A percentile compares a stretch with the other conserved stretches of the same genome.
Evolutionary conservation across 768 basidiomycete species (phyloP).

Genomic region (Clathrus columnatus): DNA sequence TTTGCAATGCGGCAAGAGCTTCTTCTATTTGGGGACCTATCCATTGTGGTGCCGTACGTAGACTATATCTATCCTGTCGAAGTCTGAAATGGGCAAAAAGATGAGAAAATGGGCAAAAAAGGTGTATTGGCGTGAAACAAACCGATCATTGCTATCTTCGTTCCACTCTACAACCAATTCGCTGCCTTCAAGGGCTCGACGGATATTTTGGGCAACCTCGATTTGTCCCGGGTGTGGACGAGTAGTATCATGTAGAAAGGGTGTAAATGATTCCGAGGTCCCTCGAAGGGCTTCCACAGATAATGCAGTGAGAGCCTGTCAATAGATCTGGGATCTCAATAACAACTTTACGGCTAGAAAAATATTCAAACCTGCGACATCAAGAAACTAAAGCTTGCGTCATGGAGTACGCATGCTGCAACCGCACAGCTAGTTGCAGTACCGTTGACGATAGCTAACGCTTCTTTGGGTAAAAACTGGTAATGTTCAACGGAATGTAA

Average conservation of each 20-base stretch:
- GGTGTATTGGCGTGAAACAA: not conserved
- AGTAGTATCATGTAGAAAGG: slow-evolving; percentile 21
- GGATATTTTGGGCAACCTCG: slow-evolving; percentile 18
- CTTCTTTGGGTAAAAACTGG: slow-evolving; percentile 19
- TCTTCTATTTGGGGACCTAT: slow-evolving; percentile 21
- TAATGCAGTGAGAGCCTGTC: slow-evolving; percentile 17
- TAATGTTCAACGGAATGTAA: slow-evolving; percentile 16
- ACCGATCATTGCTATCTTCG: slow-evolving; percentile 12
- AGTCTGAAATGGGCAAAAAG: slow-evolving; percentile 17
- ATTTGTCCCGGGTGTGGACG: slow-evolving; percentile 24
- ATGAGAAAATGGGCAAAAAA: not conserved
- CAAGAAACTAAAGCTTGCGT: slow-evolving; percentile 15
- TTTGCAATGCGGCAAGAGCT: slow-evolving; percentile 14
- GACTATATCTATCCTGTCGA: slow-evolving; percentile 24
- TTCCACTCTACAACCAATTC: slow-evolving; percentile 16
- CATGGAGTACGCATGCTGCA: slow-evolving; percentile 18
- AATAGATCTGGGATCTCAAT: not conserved
- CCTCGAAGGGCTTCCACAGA: slow-evolving; percentile 23
- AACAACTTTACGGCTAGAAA: not conserved
- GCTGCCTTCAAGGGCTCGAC: slow-evolving; percentile 12
- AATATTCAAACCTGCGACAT: slow-evolving; percentile 12
- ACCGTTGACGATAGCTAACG: slow-evolving; percentile 22
- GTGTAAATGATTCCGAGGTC: slow-evolving; percentile 17
- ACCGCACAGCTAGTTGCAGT: slow-evolving; percentile 14
- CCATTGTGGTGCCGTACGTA: slow-evolving; percentile 19